Conservation (phyloP, 441 rosid genomes). For the Pelargonium australe region DNA sequence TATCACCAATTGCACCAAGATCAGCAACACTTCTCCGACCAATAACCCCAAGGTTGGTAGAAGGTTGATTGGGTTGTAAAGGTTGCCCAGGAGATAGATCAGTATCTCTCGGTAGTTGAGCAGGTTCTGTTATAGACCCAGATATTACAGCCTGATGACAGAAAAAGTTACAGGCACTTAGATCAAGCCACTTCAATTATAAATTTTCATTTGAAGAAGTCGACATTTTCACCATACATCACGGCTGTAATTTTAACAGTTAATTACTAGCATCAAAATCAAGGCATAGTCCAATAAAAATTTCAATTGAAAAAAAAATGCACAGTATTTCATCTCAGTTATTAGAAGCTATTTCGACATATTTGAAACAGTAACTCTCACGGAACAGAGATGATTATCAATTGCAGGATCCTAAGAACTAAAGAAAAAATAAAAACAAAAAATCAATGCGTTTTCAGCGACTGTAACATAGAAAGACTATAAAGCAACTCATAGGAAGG, state of each 20-base stretch:
- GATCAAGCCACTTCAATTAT: too few species aligned
- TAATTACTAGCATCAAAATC: background rate
- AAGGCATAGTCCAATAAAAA: background rate
- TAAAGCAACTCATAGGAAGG: slow-evolving; percentile 1
- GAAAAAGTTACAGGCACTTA: slow-evolving; percentile 14
- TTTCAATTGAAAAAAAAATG: background rate
- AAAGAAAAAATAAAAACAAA: too few species aligned
- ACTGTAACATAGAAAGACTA: too few species aligned
- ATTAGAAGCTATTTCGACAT: too few species aligned
- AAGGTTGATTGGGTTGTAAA: slow-evolving; percentile 30
- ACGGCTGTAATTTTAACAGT: background rate
- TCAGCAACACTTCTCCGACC: slow-evolving; percentile 87
- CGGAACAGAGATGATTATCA: background rate
- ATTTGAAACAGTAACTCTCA: background rate
- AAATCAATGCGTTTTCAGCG: too few species aligned
- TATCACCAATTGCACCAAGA: slow-evolving; percentile 85
- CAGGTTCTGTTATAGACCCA: slow-evolving; percentile 43
- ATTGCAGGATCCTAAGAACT: background rate
- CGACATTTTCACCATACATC: slow-evolving; percentile 5
- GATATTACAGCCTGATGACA: slow-evolving; percentile 52
- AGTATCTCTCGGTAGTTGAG: slow-evolving; percentile 31
- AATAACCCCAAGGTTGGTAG: slow-evolving; percentile 75
- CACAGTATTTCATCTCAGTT: background rate
- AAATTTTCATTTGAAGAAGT: too few species aligned
- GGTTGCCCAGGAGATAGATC: slow-evolving; percentile 95